These are phyloP conservation scores for Pterula multifida DNA, from an alignment of 1,284 basidiomycete species.

Conservation along the genomic window DNA sequence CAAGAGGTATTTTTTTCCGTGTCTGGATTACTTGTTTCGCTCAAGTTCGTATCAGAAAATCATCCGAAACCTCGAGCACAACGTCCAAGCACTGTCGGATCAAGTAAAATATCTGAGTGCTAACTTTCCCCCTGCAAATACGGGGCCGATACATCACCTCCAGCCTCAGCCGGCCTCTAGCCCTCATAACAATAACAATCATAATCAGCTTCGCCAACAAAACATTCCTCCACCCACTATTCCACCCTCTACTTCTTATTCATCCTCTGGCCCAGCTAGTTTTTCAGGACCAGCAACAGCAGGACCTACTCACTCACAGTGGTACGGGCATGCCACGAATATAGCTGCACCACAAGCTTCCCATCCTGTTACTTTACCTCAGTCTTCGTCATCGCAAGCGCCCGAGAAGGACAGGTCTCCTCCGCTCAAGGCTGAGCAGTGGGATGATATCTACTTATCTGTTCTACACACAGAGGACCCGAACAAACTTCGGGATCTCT, in stretches of 20 bases:
- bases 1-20: constrained; percentile 44
- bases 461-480: constrained; percentile 63
- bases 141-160: constrained; percentile 25
- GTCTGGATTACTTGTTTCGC: constrained; percentile 13
- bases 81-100: constrained; percentile 57
- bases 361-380: constrained; percentile 59
- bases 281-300: constrained; percentile 22
- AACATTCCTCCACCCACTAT: constrained; percentile 2
- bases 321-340: constrained; percentile 42
- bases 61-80: constrained; percentile 68
- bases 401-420: constrained; percentile 34
- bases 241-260: constrained; percentile 11
- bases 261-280: constrained; percentile 21
- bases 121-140: constrained; percentile 11
- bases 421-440: constrained; percentile 55
- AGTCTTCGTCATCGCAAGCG: constrained; percentile 22
- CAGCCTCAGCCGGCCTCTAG: constrained; percentile 15
- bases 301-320: constrained; percentile 26
- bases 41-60: constrained; percentile 31
- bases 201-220: background rate
- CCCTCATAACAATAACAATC: constrained; percentile 28
- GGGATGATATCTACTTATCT: constrained; percentile 70
- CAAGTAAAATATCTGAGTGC: constrained; percentile 65
- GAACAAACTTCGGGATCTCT: constrained; percentile 57
- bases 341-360: constrained; percentile 69